phyloP scores from a whole-genome alignment of 108 stramenopile genomes.

The Stephanodiscus minutulus region DNA sequence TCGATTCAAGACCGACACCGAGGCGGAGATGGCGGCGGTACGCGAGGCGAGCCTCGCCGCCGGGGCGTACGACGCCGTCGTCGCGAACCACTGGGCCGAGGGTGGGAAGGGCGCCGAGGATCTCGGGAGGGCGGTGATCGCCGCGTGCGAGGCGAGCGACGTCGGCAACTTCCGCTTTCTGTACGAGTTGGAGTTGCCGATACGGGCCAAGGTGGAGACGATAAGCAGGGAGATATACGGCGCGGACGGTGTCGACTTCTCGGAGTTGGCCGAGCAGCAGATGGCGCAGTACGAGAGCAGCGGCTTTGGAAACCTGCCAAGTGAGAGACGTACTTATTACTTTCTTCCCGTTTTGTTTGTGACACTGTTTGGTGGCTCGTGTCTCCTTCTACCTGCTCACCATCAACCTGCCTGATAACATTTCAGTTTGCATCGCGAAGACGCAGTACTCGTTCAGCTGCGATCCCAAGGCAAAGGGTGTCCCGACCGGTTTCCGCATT shows the following conservation, averaged over 20 bases:
- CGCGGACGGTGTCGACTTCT: conserved; percentile 93
- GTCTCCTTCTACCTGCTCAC: conserved; percentile 19
- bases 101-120: conserved; percentile 95
- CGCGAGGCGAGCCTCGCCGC: conserved; percentile 82
- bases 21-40: conserved; percentile 91
- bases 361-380: too few species aligned
- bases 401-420: conserved; percentile 39
- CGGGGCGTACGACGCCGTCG: conserved; percentile 92
- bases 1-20: conserved; percentile 91
- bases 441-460: conserved; percentile 98
- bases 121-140: conserved; percentile 88
- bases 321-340: conserved; percentile 46
- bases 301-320: conserved; percentile 93
- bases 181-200: conserved; percentile 81
- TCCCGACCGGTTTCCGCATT: conserved; percentile 89
- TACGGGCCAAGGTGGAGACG: conserved; percentile 90
- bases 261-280: conserved; percentile 87
- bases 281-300: conserved; percentile 87
- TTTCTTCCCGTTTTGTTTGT: conserved; percentile 5
- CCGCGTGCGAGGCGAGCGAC: conserved; percentile 74
- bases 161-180: conserved; percentile 86
- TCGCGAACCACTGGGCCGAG: conserved; percentile 95
- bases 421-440: conserved; percentile 94
- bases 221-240: conserved; percentile 96
- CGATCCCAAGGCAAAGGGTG: conserved; percentile 92